Conservation (phyloP, 2,329 filamentous ascomycete genomes). For the Fusarium coicis region DNA sequence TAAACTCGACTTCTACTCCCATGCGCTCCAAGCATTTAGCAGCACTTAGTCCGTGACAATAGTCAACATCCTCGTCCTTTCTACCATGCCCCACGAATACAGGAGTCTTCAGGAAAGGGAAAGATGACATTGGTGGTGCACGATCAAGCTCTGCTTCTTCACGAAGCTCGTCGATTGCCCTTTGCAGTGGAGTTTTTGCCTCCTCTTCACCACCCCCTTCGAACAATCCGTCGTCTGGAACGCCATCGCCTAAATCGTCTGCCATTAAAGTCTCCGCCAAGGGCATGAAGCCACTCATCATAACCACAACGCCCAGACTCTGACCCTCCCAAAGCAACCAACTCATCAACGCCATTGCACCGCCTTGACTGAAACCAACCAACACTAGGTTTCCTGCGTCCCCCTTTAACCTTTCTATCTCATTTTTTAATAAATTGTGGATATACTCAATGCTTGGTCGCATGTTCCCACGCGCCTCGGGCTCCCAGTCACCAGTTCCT, state of each 20-base stretch:
- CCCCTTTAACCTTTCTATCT: constrained; percentile 49
- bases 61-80: constrained; percentile 55
- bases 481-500: constrained; percentile 51
- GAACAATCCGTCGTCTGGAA: constrained; percentile 32
- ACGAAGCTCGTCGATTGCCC: constrained; percentile 41
- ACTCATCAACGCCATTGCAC: constrained; percentile 57
- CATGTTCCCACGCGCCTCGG: constrained; percentile 49
- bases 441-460: constrained; percentile 55
- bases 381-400: constrained; percentile 56
- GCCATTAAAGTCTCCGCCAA: constrained; percentile 49
- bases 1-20: constrained; percentile 50
- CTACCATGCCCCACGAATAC: constrained; percentile 59
- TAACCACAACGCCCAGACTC: constrained; percentile 52
- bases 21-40: constrained; percentile 48
- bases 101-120: constrained; percentile 47
- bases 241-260: background rate
- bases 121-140: background rate
- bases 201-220: constrained; percentile 19
- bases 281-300: constrained; percentile 60
- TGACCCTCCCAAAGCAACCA: constrained; percentile 57
- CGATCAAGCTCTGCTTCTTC: constrained; percentile 44
- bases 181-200: constrained; percentile 24
- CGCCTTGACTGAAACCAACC: constrained; percentile 65
- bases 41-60: constrained; percentile 50
- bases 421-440: constrained; percentile 50